phyloP scores from a whole-genome alignment of 441 rosid genomes.

The Corymbia citriodora region DNA sequence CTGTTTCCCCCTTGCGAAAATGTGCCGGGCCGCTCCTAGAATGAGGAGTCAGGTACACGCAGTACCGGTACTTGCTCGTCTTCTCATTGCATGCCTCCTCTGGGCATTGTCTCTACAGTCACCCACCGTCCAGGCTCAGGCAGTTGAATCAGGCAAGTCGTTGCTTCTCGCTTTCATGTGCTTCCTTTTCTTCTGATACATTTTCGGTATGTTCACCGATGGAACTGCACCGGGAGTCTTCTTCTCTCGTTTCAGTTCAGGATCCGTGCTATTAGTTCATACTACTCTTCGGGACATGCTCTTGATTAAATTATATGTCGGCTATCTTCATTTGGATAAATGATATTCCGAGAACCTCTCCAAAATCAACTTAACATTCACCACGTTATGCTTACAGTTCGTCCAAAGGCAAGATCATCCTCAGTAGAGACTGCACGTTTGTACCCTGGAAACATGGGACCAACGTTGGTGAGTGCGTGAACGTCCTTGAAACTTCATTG shows the following conservation, averaged over 20 bases:
- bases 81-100: constrained; percentile 43
- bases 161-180: neutral
- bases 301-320: neutral
- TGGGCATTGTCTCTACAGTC: constrained; percentile 18
- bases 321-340: neutral
- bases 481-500: neutral
- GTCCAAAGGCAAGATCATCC: constrained; percentile 19
- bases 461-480: constrained; percentile 36
- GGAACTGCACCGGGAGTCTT: neutral
- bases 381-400: constrained; percentile 25
- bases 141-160: constrained; percentile 45
- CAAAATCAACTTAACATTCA: neutral
- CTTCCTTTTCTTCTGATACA: neutral
- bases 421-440: constrained; percentile 17
- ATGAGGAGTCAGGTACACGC: constrained; percentile 29
- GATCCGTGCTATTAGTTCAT: neutral
- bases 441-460: constrained; percentile 15
- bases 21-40: constrained; percentile 1
- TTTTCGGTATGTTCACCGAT: neutral
- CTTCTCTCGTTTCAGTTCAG: neutral
- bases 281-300: neutral
- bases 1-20: neutral
- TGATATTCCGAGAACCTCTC: neutral
- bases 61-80: constrained; percentile 7
- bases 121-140: constrained; percentile 23